Evolutionary conservation across 805 yeast genomes (phyloP), one percentile per base, ranked within the genome.

Genomic region (Metschnikowia dekortorum): DNA sequence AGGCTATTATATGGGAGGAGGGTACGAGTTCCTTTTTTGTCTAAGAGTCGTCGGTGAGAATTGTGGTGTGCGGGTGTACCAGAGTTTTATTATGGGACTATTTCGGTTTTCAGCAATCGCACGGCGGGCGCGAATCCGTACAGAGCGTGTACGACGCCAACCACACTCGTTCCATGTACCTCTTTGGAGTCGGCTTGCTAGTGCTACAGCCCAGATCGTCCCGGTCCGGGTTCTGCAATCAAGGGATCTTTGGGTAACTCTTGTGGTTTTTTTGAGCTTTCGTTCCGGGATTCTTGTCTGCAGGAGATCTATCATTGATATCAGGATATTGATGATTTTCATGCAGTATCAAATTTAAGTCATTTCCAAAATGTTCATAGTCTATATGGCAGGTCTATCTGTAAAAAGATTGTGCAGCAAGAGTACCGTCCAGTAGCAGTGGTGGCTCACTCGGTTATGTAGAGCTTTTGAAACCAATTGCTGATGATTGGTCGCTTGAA

Each of bases 401-500:
- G 22, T 22, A 22, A 22, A 22, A 5, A 22, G 22, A 22, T 22
- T 22, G 22, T 4, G 22, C 22, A 22, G 22, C 22, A 22, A 22
- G 22, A 4, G 22, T 22, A 33, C 36, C 36, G 3, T 33, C 36
- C 2, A 3, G 6, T 37, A 22, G 29, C n/a, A 16, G 29, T 6
- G 26, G n/a, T 37, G 39, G 9, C 22, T 42, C 30, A 42, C 14
- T 42, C 38, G 30, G n/a, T 26, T n/a, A 42, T 32, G 28, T 34
- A 26, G 30, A 52, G 46, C 34, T 42, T 48, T 16, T 40, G 35
- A 31, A 52, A 49, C 57, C 53, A 53, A 10, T 28, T 40, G 38
- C 44, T 42, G 46, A 53, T 26, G 14, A 41, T 28, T 14, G 53
- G 49, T 10, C 41, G 48, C 34, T 39, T 39, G 31, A 46, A 16